Evolutionary conservation across 345 rosid genomes (phyloP).

Genomic region (Capsella bursapastoris): DNA sequence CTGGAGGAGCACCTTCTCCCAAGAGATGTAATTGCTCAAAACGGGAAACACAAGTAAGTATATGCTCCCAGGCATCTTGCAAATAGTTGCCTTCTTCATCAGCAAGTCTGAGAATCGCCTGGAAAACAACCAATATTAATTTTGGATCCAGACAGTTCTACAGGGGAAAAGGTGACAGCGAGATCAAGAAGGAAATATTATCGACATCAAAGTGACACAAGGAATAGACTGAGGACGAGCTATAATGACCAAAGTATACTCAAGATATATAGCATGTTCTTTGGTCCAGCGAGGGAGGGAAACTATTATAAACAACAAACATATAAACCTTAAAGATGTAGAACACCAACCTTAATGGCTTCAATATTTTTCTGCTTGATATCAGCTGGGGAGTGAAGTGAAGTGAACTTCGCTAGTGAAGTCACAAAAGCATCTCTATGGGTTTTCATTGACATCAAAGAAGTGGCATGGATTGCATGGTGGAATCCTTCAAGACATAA

Average conservation of each 20-base stretch:
- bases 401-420: constrained; percentile 85
- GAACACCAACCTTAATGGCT: constrained; percentile 73
- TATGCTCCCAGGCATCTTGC: constrained; percentile 94
- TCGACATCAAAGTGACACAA: constrained; percentile 9
- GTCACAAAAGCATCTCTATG: constrained; percentile 96
- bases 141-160: constrained; percentile 10
- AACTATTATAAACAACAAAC: constrained; percentile 7
- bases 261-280: constrained; percentile 28
- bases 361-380: constrained; percentile 90
- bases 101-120: constrained; percentile 84
- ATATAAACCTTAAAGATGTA: background rate
- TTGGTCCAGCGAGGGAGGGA: constrained; percentile 4
- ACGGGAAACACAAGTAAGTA: constrained; percentile 87
- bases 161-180: constrained; percentile 3
- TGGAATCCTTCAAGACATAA: constrained; percentile 83
- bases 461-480: constrained; percentile 82
- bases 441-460: constrained; percentile 90
- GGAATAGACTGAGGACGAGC: constrained; percentile 26
- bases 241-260: constrained; percentile 14
- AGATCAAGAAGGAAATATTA: constrained; percentile 22
- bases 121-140: constrained; percentile 37
- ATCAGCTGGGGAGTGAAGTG: constrained; percentile 87
- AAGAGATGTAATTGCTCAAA: constrained; percentile 87
- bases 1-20: constrained; percentile 94
- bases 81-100: constrained; percentile 87